Evolutionary conservation across 345 rosid genomes (phyloP).

Genomic region (Punica granatum): DNA sequence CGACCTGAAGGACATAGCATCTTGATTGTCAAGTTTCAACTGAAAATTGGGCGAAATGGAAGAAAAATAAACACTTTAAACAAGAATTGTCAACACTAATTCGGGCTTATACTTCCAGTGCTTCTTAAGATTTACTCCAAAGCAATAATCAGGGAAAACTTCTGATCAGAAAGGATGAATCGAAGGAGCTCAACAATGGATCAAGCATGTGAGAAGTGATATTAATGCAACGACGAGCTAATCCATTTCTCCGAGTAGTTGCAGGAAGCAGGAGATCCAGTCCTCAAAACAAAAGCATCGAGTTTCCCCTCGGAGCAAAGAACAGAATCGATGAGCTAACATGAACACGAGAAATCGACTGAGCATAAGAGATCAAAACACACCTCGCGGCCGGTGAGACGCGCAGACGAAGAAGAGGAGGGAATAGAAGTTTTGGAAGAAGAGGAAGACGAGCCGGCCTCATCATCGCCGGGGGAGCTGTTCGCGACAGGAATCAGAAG

Average conservation of each 20-base stretch:
- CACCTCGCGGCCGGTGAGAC: slow-evolving; percentile 7
- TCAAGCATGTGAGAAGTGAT: not conserved
- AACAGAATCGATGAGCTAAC: not conserved
- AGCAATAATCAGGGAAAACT: not conserved
- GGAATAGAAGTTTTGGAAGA: slow-evolving; percentile 1
- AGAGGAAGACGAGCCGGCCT: not conserved
- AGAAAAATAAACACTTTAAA: not conserved
- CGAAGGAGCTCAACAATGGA: not conserved
- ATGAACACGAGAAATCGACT: not conserved
- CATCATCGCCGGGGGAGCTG: slow-evolving; percentile 1
- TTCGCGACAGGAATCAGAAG: slow-evolving; percentile 4
- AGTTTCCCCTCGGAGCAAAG: not conserved
- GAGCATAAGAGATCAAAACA: not conserved
- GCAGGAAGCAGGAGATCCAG: not conserved
- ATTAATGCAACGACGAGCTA: not conserved
- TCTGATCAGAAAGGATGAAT: not conserved
- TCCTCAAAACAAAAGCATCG: not conserved
- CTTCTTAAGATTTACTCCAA: no score
- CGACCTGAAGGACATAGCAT: not conserved
- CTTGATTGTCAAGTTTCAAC: not conserved
- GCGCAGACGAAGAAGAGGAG: slow-evolving; percentile 1
- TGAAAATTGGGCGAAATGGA: not conserved
- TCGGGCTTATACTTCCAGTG: no score
- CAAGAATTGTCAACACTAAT: not conserved
- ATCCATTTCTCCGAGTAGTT: not conserved